Base-by-base conservation (phyloP, 208 protist species). In the Jaenimonas drosophilae region DNA sequence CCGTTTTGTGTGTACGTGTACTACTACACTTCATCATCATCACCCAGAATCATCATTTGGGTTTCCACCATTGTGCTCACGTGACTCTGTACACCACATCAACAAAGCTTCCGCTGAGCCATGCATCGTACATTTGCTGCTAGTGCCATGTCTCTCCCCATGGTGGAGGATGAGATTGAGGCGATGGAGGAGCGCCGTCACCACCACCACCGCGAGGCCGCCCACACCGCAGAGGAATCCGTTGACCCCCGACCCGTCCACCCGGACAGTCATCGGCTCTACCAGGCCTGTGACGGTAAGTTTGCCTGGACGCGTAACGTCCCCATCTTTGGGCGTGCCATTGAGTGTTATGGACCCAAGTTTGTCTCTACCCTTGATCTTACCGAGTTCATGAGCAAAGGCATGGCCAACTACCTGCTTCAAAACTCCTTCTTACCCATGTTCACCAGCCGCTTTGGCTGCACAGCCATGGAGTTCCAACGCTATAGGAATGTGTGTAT, bases 291-390 rank as follows among this genome's bases (percentile, higher is more conserved):
- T 33, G 42, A 33, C 21, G 42, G 42, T n/a, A 45, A 31, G 29
- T n/a, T 59, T 0, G 43, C 46, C 19, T 65, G 23, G 0, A 31
- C 64, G 6, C 31, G 44, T 17, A 37, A 48, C 25, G 40, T 66
- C 3, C 53, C 64, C 16, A 50, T 62, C 25, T 65, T 60, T 36
- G 64, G 58, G 16, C 25, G 20, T 16, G 32, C 53, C 38, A 59
- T 55, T 40, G 54, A 60, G 47, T 58, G 38, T 21, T 72, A 55
- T 45, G 58, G 48, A 4, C 59, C 47, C 31, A 58, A 62, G 40
- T 54, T 53, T 28, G 45, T 67, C 34, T 39, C 42, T 9, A 27
- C 53, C 0, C 31, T 69, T 2, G 41, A 42, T 12, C 21, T 53
- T 6, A 48, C 45, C 12, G 26, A 59, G 38, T 48, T 64, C 20